Evolutionary conservation across 805 yeast species (phyloP), one percentile per base, ranked within the genome.

Genomic region (Kluyveromyces starmeri): DNA sequence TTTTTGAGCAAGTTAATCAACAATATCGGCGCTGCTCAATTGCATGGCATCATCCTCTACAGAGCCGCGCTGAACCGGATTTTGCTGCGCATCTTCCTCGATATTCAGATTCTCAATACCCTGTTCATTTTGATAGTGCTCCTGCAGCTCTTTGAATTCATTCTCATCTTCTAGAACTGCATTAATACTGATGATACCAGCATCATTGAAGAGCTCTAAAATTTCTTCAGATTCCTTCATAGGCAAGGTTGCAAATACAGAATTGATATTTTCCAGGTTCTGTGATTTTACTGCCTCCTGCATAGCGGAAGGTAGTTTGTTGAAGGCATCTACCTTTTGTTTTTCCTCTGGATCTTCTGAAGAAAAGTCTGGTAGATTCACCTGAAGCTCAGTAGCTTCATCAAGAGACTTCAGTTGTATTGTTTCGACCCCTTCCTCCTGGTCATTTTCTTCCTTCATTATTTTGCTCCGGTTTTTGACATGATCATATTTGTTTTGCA

Each of bases 361-460:
- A 4, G 69, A 59, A n/a, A 70, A 71, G 41, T 65, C 59, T 5
- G 96, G 96, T 11, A 83, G 60, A 38, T 67, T 70, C 10, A 89
- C 84, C 31, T 73, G 68, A 28, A 89, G 66, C 55, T 80, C 78
- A 2, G 86, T 73, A 39, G 77, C 70, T 27, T 92, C 95, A 58
- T 89, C 97, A 39, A 88, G 70, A 0, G 95, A 75, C 51, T 83
- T 83, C 52, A 89, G 67, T 61, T 89, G 98, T 45, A 89, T 86
- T 40, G 80, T 76, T 38, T 78, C 89, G 33, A 77, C 89, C 29
- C 75, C 88, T 25, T 58, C 72, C 4, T 54, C 65, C 9, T 53
- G 56, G 4, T 47, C 56, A 24, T 65, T 65, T 47, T 82, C 83
- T 33, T 65, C 57, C 29, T 67, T 57, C 37, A 92, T 67, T 3